phyloP scores from a whole-genome alignment of 2,329 filamentous ascomycete species.

The Achaetomium macrosporum region DNA sequence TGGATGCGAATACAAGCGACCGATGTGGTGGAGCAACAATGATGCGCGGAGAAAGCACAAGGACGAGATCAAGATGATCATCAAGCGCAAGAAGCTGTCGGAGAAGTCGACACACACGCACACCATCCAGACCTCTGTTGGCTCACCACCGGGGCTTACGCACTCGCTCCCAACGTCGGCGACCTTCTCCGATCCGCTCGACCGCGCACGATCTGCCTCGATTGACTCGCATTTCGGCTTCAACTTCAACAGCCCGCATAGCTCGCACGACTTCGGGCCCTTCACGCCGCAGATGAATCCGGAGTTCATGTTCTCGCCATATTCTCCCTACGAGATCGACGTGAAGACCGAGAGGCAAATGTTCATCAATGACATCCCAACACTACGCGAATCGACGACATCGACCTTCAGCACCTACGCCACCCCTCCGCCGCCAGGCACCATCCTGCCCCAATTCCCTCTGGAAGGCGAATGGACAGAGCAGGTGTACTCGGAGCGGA shows the following conservation, averaged over 20 bases:
- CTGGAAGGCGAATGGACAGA: slow-evolving; percentile 65
- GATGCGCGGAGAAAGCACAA: slow-evolving; percentile 82
- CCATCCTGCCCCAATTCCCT: slow-evolving; percentile 57
- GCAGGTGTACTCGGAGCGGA: slow-evolving; percentile 60
- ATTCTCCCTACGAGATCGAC: slow-evolving; percentile 84
- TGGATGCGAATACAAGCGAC: slow-evolving; percentile 91
- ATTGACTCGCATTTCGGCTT: slow-evolving; percentile 78
- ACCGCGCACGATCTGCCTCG: slow-evolving; percentile 68
- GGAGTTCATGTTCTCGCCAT: slow-evolving; percentile 53
- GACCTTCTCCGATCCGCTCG: slow-evolving; percentile 68
- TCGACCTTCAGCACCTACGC: slow-evolving; percentile 92
- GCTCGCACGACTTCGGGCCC: slow-evolving; percentile 49
- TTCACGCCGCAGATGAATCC: slow-evolving; percentile 59
- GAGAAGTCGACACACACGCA: slow-evolving; percentile 68
- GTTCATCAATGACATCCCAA: slow-evolving; percentile 85
- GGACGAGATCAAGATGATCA: slow-evolving; percentile 92
- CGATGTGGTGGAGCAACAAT: slow-evolving; percentile 95
- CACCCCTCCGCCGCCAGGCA: slow-evolving; percentile 65
- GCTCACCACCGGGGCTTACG: slow-evolving; percentile 71
- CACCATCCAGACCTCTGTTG: slow-evolving; percentile 49
- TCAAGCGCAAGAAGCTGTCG: slow-evolving; percentile 91
- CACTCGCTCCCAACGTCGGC: slow-evolving; percentile 78
- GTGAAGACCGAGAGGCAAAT: slow-evolving; percentile 94
- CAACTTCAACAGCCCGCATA: slow-evolving; percentile 62
- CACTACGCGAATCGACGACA: slow-evolving; percentile 76